A percentile compares a stretch with the other conserved stretches of the same genome.
phyloP scores from a whole-genome alignment of 2,329 filamentous ascomycete species.

The Ophioceras dolichostomum region DNA sequence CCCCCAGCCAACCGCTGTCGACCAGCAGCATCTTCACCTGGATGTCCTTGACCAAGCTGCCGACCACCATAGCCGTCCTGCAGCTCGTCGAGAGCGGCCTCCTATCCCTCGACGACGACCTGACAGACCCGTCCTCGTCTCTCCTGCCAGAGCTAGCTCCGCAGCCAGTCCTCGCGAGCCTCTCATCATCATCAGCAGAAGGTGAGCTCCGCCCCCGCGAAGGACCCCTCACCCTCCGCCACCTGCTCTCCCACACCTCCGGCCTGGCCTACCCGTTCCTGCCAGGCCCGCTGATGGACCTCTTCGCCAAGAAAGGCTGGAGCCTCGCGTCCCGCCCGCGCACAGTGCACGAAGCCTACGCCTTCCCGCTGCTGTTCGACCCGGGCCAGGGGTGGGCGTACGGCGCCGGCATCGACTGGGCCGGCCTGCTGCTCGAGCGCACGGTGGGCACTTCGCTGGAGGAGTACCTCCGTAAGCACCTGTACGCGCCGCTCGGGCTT shows the following conservation, averaged over 20 bases:
- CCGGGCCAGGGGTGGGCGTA: conserved; percentile 2
- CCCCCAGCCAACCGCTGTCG: conserved; percentile 6
- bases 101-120: conserved; percentile 30
- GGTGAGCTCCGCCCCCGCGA: not conserved
- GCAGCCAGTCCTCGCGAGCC: conserved; percentile 5
- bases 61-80: conserved; percentile 31
- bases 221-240: conserved; percentile 9
- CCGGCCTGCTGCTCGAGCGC: conserved; percentile 4
- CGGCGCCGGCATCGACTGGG: conserved; percentile 4
- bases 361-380: conserved; percentile 1
- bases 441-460: conserved; percentile 5
- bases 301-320: conserved; percentile 1
- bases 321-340: not conserved
- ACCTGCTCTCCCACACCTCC: conserved; percentile 8
- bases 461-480: conserved; percentile 4
- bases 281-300: conserved; percentile 4
- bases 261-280: conserved; percentile 9
- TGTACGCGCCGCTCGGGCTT: conserved; percentile 9
- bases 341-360: conserved; percentile 6
- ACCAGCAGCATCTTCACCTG: conserved; percentile 18
- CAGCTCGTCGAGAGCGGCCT: conserved; percentile 33
- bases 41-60: conserved; percentile 26
- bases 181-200: too few relatives aligned
- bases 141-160: conserved; percentile 10
- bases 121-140: conserved; percentile 26